Evolutionary conservation across 768 basidiomycete genomes (phyloP), one percentile per base, ranked within the genome.

Genomic region (Porpolomopsis calyptriformis): DNA sequence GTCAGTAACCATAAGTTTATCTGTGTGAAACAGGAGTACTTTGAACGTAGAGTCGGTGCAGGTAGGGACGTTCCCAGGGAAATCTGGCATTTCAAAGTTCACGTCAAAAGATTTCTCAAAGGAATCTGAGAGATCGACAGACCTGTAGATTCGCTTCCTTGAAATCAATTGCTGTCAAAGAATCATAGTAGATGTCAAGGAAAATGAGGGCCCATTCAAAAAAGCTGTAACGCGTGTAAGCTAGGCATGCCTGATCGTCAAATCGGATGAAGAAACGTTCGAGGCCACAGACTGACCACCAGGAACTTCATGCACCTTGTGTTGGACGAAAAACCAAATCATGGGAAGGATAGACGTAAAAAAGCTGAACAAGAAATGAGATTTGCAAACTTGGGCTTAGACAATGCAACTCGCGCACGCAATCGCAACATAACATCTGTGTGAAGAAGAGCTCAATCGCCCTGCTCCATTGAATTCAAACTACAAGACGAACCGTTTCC

Each of bases 191-290:
- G 20, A 90, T 67, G 48, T 90, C 87, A 37, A 82, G 67, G 43
- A 82, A 57, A 46, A 90, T 86, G 40, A 90, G 74, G 6, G 68
- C 69, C 91, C 91, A 94, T 64, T 94, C 91, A 54, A 86, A 85
- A 63, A 92, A 82, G 37, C 82, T 77, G 56, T 92, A 94, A 35
- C 65, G 66, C 2, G 87, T 91, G 63, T 94, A 94, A 9, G 91
- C 90, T 88, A 40, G 23, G n/a, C 1, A 38, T 44, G 22, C 24
- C n/a, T 29, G 27, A 45, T 29, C 43, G 34, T 40, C 5, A 26
- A 23, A 51, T 49, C 48, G n/a, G 26, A 19, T 9, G 24, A 8
- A 25, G 18, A 12, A 12, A 33, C 20, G 26, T 35, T 25, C 37
- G 34, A 11, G 31, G 23, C 6, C 12, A 18, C n/a, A 39, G 26